Conservation (phyloP, 1,284 basidiomycete species). For the Cutaneotrichosporon dermatis region DNA sequence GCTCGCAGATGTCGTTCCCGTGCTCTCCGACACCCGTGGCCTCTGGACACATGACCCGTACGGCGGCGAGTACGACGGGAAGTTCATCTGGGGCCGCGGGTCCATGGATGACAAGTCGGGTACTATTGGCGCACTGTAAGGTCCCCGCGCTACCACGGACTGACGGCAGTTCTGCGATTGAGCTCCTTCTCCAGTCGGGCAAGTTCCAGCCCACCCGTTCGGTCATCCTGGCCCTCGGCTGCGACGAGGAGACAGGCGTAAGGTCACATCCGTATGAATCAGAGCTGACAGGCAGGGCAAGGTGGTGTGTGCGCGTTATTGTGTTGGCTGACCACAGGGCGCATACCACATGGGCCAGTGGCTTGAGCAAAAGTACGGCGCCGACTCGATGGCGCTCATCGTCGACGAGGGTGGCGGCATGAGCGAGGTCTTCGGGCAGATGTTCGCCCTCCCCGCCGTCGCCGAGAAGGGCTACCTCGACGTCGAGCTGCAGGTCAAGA, state of each 20-base stretch:
- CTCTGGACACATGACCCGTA: slow-evolving; percentile 62
- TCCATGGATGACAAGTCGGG: slow-evolving; percentile 61
- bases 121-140: slow-evolving; percentile 56
- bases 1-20: slow-evolving; percentile 54
- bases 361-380: slow-evolving; percentile 58
- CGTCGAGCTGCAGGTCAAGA: slow-evolving; percentile 55
- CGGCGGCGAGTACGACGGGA: slow-evolving; percentile 62
- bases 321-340: slow-evolving; percentile 50
- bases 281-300: slow-evolving; percentile 11
- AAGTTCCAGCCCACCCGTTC: slow-evolving; percentile 55
- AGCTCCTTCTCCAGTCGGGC: slow-evolving; percentile 55
- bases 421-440: slow-evolving; percentile 26
- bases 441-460: slow-evolving; percentile 56
- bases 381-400: slow-evolving; percentile 59
- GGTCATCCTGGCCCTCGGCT: slow-evolving; percentile 63
- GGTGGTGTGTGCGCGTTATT: not conserved
- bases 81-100: slow-evolving; percentile 60
- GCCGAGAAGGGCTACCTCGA: slow-evolving; percentile 65
- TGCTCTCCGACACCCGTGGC: slow-evolving; percentile 55
- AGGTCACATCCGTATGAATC: slow-evolving; percentile 6
- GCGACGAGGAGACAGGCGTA: slow-evolving; percentile 64
- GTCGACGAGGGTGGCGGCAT: slow-evolving; percentile 49
- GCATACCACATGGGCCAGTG: slow-evolving; percentile 54
- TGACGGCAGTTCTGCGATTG: slow-evolving; percentile 53
- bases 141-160: not conserved